These are phyloP conservation scores for Gynostemma pentaphyllum DNA, from an alignment of 306 rosid genomes.

Conservation along the genomic window DNA sequence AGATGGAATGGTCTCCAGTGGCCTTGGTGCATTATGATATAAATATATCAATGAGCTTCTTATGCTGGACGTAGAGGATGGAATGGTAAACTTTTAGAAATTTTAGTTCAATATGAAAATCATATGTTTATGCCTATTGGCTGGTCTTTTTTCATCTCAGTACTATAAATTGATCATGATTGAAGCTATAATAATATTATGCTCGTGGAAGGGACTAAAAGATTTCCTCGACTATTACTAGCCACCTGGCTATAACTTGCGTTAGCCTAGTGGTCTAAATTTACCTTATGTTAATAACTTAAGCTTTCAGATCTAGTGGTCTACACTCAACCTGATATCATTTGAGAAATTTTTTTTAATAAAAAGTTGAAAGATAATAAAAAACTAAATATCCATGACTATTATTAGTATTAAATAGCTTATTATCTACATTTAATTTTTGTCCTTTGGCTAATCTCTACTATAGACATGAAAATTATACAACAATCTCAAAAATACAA, in stretches of 20 bases:
- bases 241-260: background rate
- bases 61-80: conserved; percentile 76
- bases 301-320: no score
- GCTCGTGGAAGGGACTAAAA: background rate
- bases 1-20: conserved; percentile 68
- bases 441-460: background rate
- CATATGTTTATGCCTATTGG: background rate
- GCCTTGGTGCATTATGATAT: conserved; percentile 57
- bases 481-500: background rate
- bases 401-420: background rate
- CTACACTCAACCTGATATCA: background rate
- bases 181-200: background rate
- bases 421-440: background rate
- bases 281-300: no score
- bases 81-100: conserved; percentile 44
- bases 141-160: background rate
- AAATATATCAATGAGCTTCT: conserved; percentile 67
- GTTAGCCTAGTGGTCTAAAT: no score
- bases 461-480: background rate
- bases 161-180: background rate
- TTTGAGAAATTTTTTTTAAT: background rate
- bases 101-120: background rate
- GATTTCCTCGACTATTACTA: background rate
- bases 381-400: background rate
- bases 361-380: background rate